A percentile compares a stretch with the other conserved stretches of the same genome.
phyloP scores from a whole-genome alignment of 129 eudicot genomes.

The Escallonia herrerae region DNA sequence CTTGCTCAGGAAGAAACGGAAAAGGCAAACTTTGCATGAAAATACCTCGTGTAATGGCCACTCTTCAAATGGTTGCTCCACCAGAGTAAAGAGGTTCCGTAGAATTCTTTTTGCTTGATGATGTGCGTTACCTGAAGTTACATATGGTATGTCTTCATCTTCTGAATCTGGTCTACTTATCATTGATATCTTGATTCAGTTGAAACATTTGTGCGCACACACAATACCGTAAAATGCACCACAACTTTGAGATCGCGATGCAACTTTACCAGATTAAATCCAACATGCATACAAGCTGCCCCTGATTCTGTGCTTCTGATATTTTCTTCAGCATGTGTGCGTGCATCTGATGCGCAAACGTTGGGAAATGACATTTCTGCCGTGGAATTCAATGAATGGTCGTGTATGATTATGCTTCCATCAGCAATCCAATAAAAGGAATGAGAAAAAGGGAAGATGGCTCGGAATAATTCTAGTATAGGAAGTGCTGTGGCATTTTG shows the following conservation, averaged over 20 bases:
- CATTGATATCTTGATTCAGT: neutral
- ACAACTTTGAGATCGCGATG: neutral
- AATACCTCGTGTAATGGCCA: slow-evolving; percentile 20
- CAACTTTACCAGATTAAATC: too few relatives aligned
- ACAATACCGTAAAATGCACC: neutral
- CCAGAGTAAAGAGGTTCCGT: slow-evolving; percentile 30
- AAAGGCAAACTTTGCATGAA: slow-evolving; percentile 25
- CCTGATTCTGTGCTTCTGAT: too few relatives aligned
- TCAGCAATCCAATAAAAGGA: neutral
- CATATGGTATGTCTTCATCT: slow-evolving; percentile 3
- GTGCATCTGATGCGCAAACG: neutral
- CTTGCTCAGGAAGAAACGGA: slow-evolving; percentile 43
- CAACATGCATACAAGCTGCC: too few relatives aligned
- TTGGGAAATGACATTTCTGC: neutral
- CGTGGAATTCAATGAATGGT: neutral
- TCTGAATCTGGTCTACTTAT: neutral
- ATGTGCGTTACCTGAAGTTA: slow-evolving; percentile 1
- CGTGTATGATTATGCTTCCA: neutral
- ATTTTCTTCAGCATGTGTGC: too few relatives aligned
- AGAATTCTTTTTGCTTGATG: slow-evolving; percentile 39
- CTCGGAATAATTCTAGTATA: neutral
- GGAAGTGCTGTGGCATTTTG: neutral
- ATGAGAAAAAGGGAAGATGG: neutral
- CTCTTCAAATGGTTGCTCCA: slow-evolving; percentile 27
- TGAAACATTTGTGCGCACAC: neutral